A percentile compares a stretch with the other conserved stretches of the same genome.
These are phyloP conservation scores for Zygoascus biomembranicola DNA, from an alignment of 805 yeast species.

Conservation along the genomic window DNA sequence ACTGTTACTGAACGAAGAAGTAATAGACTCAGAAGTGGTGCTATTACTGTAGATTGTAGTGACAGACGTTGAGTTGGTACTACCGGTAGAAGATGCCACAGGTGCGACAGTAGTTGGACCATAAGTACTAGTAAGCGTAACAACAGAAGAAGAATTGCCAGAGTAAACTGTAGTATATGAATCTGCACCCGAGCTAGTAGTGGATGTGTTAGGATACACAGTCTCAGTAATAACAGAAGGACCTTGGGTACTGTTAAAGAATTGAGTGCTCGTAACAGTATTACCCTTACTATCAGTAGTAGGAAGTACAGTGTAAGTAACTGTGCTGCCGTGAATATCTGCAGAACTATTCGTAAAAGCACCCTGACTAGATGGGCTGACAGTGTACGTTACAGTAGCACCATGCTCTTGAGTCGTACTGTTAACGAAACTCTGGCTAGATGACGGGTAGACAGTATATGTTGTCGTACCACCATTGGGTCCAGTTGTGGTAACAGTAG, in stretches of 20 bases:
- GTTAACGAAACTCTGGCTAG: neutral
- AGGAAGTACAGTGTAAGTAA: neutral
- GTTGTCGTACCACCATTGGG: neutral
- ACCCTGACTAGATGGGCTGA: neutral
- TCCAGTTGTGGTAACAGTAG: neutral
- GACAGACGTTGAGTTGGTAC: neutral
- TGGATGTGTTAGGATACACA: neutral
- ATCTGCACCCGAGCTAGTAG: neutral
- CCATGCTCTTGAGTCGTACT: neutral
- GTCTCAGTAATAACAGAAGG: neutral
- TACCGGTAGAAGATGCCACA: neutral
- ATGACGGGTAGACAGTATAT: neutral
- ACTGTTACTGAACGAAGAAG: neutral
- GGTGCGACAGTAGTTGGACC: neutral
- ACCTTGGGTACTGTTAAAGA: neutral
- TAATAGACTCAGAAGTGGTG: neutral
- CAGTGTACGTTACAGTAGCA: neutral
- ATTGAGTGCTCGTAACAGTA: neutral
- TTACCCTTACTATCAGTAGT: neutral
- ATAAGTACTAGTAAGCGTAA: neutral
- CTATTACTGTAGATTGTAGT: neutral
- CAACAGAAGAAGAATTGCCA: neutral
- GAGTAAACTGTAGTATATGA: neutral
- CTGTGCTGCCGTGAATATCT: neutral
- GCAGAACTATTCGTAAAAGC: neutral